Evolutionary conservation across 495 filamentous ascomycete species (phyloP), one percentile per base, ranked within the genome.

Genomic region (Glutinoglossum americanum): DNA sequence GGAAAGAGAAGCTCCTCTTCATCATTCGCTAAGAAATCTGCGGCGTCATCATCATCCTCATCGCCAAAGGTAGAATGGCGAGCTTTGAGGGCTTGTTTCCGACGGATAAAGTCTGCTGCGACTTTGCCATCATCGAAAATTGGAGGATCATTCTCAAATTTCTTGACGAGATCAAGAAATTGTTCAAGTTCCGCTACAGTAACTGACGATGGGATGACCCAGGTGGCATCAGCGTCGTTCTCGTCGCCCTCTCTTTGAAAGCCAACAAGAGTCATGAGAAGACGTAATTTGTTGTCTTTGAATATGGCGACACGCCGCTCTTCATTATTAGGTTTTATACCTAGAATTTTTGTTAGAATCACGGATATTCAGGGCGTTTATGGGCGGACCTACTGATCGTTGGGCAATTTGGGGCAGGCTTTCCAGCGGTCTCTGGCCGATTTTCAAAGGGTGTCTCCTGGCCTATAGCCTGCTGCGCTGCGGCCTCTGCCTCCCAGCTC

Each of bases 271-370:
- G 73, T 80, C 78, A 97, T 82, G 7, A 99, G 79, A 26, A 97
- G 81, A 28, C 90, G 83, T 8, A 97, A 80, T 64, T 87, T 82
- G n/a, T 84, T 81, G 63, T 96, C 89, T 62, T 85, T 89, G 68
- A 89, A 93, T 69, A 94, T 80, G 25, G 86, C 83, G 3, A 73
- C 76, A 51, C 81, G 80, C 41, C 80, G 74, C 30, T 78, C 73
- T 45, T 90, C 83, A 45, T 76, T 80, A 44, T 81, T 79, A 1
- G 85, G 75, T 61, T 74, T 81, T 56, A 95, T 72, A 56, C 78
- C 80, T 77, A 45, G 21, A 64, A 37, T 25, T 55, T 37, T 21
- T 53, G 56, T 67, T 53, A 63, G 58, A 19, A 54, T 17, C 61
- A 70, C 67, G 69, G 59, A 59, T 55, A 51, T 55, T 0, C 27